Percentiles rank a stretch among this genome's conserved stretches.
These are phyloP conservation scores for Cyberlindnera maritima DNA, from an alignment of 805 yeast species.

Conservation along the genomic window DNA sequence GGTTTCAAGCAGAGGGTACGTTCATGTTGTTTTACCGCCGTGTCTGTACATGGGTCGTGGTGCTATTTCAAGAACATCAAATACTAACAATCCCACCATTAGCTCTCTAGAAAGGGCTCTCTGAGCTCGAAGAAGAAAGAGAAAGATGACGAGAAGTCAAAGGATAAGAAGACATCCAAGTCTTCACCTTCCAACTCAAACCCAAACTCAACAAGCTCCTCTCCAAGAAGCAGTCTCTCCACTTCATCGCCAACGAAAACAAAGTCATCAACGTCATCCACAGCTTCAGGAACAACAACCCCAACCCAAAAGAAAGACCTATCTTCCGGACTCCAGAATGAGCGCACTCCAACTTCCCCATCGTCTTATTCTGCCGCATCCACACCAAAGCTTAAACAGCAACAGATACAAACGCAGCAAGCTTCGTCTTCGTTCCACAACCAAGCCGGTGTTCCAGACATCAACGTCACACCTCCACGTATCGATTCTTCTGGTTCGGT, in stretches of 20 bases:
- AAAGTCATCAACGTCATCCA: constrained; percentile 11
- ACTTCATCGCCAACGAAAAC: constrained; percentile 18
- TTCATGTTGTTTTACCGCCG: not conserved
- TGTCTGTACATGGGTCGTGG: too few species aligned
- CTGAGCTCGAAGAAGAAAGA: constrained; percentile 36
- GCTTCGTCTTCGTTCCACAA: not conserved
- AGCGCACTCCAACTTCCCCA: not conserved
- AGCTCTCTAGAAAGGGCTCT: constrained; percentile 32
- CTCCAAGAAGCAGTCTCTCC: constrained; percentile 26
- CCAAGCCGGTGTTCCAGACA: too few species aligned
- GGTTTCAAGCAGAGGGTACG: constrained; percentile 63
- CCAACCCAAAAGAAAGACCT: constrained; percentile 1
- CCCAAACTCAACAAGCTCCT: constrained; percentile 23
- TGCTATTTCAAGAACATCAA: not conserved
- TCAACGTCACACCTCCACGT: constrained; percentile 20
- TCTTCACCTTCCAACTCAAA: constrained; percentile 16
- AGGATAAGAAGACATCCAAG: constrained; percentile 14
- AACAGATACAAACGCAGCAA: constrained; percentile 7
- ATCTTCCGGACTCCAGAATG: constrained; percentile 5
- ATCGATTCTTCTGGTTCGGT: not conserved
- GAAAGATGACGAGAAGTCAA: constrained; percentile 28
- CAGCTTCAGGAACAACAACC: constrained; percentile 1
- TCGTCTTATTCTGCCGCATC: not conserved
- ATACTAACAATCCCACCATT: constrained; percentile 16
- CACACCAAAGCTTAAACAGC: constrained; percentile 7